Evolutionary conservation across 164 flowering plant genomes (phyloP), one percentile per base, ranked within the genome.

Genomic region (Aristolochia fimbriata): DNA sequence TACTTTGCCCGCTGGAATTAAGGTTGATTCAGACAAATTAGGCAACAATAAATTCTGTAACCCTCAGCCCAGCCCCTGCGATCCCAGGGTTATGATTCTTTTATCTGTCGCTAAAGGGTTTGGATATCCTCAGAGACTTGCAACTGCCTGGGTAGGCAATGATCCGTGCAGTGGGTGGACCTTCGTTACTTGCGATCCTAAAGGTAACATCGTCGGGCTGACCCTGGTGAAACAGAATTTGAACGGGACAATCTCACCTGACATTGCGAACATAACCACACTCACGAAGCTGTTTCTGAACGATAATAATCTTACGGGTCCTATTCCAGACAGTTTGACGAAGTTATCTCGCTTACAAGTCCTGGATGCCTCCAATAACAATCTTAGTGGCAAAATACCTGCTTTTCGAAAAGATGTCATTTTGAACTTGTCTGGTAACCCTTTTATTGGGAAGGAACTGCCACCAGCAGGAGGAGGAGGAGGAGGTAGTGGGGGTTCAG

Each of bases 281-380:
- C 64, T 84, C 65, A 66, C 24, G 60, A 68, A 17, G 51, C 67
- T 84, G 73, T 15, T 65, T 13, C 62, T 84, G 79, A 82, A 68
- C 60, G 77, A 76, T 57, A 82, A 84, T 64, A 69, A 63, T 60
- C 74, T 84, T 0, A 73, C 72, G 6, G 86, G 89, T 16, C 8
- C 69, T 0, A 76, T 84, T 19, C 87, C 91, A 1, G 65, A 51
- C 15, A 62, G 62, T 45, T 65, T 84, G 71, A 63, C 81, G 0
- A 27, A 48, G 6, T 51, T 84, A 49, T 46, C 64, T 23, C 60
- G 73, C 43, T 76, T 84, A 19, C 71, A 73, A 53, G 27, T 56
- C 15, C 15, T 84, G 17, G 90, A 84, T 68, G 78, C 82, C 27
- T 73, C 83, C 6, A 84, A 84, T 66, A 84, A 84, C 47, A 78